phyloP scores from a whole-genome alignment of 1,139 yeast genomes.

The Debaryomyces singareniensis region DNA sequence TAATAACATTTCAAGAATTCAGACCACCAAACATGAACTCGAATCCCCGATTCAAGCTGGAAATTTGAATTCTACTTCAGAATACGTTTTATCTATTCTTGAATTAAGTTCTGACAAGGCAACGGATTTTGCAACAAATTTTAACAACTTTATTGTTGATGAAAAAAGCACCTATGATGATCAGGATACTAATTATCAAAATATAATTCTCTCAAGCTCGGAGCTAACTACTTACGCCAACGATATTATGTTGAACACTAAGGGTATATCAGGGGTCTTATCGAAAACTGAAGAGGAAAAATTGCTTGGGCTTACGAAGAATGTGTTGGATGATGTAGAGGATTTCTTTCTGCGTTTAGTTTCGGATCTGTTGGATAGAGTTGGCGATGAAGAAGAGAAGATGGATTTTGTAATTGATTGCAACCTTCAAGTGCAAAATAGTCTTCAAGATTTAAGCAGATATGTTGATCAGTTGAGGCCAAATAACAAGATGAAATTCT shows the following conservation, averaged over 20 bases:
- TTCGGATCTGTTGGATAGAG: constrained; percentile 43
- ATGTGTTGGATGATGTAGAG: constrained; percentile 57
- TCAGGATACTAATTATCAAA: constrained; percentile 51
- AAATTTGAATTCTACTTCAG: constrained; percentile 72
- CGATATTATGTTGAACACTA: constrained; percentile 63
- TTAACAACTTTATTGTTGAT: constrained; percentile 73
- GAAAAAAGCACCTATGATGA: constrained; percentile 53
- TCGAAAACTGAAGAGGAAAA: constrained; percentile 50
- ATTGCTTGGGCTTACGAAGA: constrained; percentile 44
- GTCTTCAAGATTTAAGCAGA: constrained; percentile 53
- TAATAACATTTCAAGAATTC: constrained; percentile 66
- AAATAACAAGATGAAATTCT: constrained; percentile 33
- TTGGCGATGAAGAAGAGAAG: constrained; percentile 57
- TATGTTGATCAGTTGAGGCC: constrained; percentile 51
- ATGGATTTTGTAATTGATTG: constrained; percentile 73
- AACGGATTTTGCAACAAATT: constrained; percentile 75
- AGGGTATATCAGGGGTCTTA: constrained; percentile 58
- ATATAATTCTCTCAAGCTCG: constrained; percentile 60
- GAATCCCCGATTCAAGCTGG: constrained; percentile 83
- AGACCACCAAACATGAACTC: constrained; percentile 66
- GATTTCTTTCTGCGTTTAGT: constrained; percentile 55
- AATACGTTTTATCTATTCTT: constrained; percentile 59
- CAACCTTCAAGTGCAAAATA: constrained; percentile 68
- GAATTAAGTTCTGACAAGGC: constrained; percentile 70
- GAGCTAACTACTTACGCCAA: constrained; percentile 59